Evolutionary conservation across 345 rosid species (phyloP).

Genomic region (Trapa incisa): DNA sequence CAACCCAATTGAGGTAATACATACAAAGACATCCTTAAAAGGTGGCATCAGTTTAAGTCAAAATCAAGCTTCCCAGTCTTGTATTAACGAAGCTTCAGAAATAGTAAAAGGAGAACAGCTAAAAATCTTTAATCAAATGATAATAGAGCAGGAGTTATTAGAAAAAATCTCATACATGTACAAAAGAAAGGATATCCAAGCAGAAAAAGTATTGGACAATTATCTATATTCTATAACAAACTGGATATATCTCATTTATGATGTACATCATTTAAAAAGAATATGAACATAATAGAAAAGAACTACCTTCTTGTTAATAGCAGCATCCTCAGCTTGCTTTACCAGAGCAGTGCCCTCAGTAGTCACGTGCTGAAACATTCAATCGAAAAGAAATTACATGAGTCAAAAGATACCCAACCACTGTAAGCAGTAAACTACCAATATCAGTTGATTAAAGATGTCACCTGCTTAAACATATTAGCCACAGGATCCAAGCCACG

Average conservation of each 20-base stretch:
- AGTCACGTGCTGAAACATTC: constrained; percentile 60
- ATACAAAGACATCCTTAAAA: too few species aligned
- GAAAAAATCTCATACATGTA: too few species aligned
- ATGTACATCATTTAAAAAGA: not conserved
- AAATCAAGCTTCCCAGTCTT: too few species aligned
- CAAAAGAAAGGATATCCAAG: too few species aligned
- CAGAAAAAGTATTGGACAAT: too few species aligned
- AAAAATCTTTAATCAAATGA: too few species aligned
- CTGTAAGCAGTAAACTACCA: not conserved
- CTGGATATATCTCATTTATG: not conserved
- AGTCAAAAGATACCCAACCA: not conserved
- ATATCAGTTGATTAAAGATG: not conserved
- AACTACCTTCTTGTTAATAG: constrained; percentile 40
- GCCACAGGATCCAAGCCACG: constrained; percentile 82
- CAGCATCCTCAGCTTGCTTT: constrained; percentile 92
- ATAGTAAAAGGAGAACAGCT: too few species aligned
- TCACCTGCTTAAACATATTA: constrained; percentile 77
- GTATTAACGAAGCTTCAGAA: too few species aligned
- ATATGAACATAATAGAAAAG: not conserved
- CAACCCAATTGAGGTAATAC: too few species aligned
- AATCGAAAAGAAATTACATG: constrained; percentile 5
- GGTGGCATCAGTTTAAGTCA: too few species aligned
- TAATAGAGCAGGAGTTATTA: too few species aligned
- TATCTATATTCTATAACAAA: too few species aligned
- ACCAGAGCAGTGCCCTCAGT: constrained; percentile 76